Evolutionary conservation across 1,284 basidiomycete species (phyloP).

Genomic region (Salmacisia buchloeana): DNA sequence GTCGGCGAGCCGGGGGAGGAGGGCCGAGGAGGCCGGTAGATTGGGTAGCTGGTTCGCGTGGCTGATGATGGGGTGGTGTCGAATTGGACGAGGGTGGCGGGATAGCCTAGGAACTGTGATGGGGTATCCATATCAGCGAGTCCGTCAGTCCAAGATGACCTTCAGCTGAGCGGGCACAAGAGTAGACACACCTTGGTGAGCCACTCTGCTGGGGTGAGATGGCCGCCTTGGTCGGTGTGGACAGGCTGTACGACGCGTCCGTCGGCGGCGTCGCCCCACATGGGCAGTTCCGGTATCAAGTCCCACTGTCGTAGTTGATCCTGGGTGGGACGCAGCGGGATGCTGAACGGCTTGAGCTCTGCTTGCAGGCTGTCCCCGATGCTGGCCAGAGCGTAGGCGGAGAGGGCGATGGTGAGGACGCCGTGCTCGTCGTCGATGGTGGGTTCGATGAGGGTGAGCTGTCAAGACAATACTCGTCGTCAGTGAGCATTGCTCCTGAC

Average conservation of each 20-base stretch:
- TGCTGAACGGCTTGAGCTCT: constrained; percentile 13
- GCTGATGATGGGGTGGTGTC: constrained; percentile 18
- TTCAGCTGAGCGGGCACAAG: not conserved
- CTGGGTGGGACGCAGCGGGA: constrained; percentile 13
- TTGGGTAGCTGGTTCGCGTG: constrained; percentile 24
- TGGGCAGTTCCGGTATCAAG: constrained; percentile 16
- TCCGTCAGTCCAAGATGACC: not conserved
- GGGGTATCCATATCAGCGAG: too few species aligned
- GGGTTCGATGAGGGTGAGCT: constrained; percentile 24
- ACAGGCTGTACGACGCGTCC: constrained; percentile 19
- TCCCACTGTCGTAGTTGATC: constrained; percentile 15
- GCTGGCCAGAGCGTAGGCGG: constrained; percentile 10
- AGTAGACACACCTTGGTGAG: constrained; percentile 18
- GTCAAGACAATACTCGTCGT: not conserved
- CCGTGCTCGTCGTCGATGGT: constrained; percentile 15
- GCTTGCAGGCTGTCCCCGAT: too few species aligned
- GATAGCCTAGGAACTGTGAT: constrained; percentile 31
- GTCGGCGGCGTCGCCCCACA: constrained; percentile 35
- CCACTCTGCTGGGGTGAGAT: constrained; percentile 25
- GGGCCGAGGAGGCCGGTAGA: constrained; percentile 28
- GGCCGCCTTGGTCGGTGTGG: not conserved
- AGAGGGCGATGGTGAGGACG: constrained; percentile 16
- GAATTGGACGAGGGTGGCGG: constrained; percentile 30
- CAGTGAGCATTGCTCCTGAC: too few species aligned
- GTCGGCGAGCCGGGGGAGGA: not conserved